A percentile compares a stretch with the other conserved stretches of the same genome.
phyloP scores from a whole-genome alignment of 2,329 filamentous ascomycete species.

The Pyrenochaeta sp. region DNA sequence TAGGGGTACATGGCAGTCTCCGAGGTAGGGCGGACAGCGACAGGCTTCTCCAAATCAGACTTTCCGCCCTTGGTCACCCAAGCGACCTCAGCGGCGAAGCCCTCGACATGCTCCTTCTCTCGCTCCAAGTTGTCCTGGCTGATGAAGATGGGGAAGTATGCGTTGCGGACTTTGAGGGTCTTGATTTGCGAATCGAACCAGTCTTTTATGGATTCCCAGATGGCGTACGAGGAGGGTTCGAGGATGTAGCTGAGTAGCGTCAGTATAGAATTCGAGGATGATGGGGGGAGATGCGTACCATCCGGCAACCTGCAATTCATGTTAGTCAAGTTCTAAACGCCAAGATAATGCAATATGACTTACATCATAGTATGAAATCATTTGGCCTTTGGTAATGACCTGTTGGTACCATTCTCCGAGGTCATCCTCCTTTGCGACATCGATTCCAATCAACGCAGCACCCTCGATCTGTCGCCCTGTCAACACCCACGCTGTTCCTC shows the following conservation, averaged over 20 bases:
- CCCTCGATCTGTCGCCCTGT: constrained; percentile 59
- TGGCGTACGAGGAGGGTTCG: constrained; percentile 71
- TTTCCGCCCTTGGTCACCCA: constrained; percentile 93
- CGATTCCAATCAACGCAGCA: constrained; percentile 81
- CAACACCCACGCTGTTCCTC: constrained; percentile 14
- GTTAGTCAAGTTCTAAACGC: constrained; percentile 2
- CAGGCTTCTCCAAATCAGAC: constrained; percentile 84
- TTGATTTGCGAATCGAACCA: constrained; percentile 76
- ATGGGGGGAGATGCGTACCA: constrained; percentile 18
- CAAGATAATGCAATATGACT: constrained; percentile 59
- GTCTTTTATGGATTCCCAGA: constrained; percentile 71
- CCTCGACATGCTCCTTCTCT: constrained; percentile 97
- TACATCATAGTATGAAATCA: constrained; percentile 98
- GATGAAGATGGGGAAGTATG: constrained; percentile 92
- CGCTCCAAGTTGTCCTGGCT: constrained; percentile 79
- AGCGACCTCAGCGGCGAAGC: constrained; percentile 90
- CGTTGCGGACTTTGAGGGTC: constrained; percentile 90
- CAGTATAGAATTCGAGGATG: neutral
- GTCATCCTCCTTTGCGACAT: constrained; percentile 82
- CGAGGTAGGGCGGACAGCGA: constrained; percentile 73
- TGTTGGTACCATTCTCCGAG: constrained; percentile 98
- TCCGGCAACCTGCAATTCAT: constrained; percentile 32
- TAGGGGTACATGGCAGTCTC: constrained; percentile 93
- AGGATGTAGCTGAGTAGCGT: constrained; percentile 67
- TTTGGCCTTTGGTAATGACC: constrained; percentile 93